These are phyloP conservation scores for Avena atlantica DNA, from an alignment of 176 grass and related monocot species.

Conservation along the genomic window DNA sequence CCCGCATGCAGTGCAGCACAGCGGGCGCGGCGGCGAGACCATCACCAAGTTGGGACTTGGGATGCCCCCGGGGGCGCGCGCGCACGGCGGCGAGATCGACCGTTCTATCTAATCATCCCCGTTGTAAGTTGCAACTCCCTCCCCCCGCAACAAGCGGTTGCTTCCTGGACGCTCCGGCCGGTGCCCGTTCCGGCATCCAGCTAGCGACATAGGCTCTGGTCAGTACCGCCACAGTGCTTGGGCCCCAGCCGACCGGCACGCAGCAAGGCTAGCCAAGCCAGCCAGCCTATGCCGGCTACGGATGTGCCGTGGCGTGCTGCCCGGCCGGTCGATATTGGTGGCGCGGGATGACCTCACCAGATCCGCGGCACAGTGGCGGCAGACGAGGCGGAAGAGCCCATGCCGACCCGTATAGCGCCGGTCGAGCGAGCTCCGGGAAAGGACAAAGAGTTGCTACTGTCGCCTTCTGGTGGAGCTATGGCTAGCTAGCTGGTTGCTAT, in stretches of 20 bases:
- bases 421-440: conserved; percentile 1
- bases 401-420: not conserved
- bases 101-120: no score
- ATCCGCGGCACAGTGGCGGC: conserved; percentile 45
- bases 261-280: not conserved
- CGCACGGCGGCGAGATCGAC: no score
- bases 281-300: not conserved
- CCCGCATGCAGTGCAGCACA: not conserved
- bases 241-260: no score
- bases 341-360: conserved; percentile 31
- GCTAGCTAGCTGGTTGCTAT: no score
- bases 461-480: not conserved
- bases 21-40: no score
- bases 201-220: no score
- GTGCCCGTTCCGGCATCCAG: not conserved
- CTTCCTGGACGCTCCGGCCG: not conserved
- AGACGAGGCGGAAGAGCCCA: not conserved
- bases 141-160: not conserved
- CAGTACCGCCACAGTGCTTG: no score
- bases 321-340: not conserved
- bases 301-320: not conserved
- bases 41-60: no score
- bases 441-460: not conserved
- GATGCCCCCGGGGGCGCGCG: no score
- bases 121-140: not conserved